Evolutionary conservation across 306 rosid genomes (phyloP).

Genomic region (Biancaea sappan): DNA sequence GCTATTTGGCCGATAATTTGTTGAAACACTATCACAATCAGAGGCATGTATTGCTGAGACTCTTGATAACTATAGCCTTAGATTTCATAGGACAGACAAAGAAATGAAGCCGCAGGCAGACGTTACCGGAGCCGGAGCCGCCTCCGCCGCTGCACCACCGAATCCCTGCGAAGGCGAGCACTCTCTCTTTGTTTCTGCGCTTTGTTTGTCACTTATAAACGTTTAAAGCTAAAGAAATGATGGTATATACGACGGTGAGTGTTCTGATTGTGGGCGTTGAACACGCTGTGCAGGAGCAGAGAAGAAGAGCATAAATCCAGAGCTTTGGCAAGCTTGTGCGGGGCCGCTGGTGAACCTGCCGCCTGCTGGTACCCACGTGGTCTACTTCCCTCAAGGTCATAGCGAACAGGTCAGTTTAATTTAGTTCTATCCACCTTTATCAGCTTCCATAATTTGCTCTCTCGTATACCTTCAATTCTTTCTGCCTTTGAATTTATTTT

Average conservation of each 20-base stretch:
- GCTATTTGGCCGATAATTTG: background rate
- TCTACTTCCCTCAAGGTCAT: constrained; percentile 97
- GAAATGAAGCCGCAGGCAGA: constrained; percentile 69
- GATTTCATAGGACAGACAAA: constrained; percentile 21
- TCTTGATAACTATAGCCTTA: background rate
- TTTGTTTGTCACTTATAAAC: background rate
- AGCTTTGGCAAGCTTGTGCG: constrained; percentile 98
- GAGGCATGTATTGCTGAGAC: background rate
- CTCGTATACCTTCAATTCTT: background rate
- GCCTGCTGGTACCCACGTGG: constrained; percentile 78
- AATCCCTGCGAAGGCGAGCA: constrained; percentile 58
- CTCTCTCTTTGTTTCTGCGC: background rate
- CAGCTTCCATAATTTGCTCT: background rate
- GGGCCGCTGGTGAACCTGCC: constrained; percentile 94
- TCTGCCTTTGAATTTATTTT: background rate
- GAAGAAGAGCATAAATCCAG: constrained; percentile 72
- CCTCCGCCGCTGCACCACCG: constrained; percentile 35
- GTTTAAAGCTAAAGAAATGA: constrained; percentile 13
- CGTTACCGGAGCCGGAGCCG: constrained; percentile 43
- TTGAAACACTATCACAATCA: background rate
- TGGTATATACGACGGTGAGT: background rate
- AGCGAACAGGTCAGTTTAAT: constrained; percentile 65
- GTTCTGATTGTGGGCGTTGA: constrained; percentile 19
- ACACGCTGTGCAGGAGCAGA: constrained; percentile 50
- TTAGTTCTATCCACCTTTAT: background rate